Evolutionary conservation across 2,329 filamentous ascomycete species (phyloP), one percentile per base, ranked within the genome.

Genomic region (Fusarium sp.): DNA sequence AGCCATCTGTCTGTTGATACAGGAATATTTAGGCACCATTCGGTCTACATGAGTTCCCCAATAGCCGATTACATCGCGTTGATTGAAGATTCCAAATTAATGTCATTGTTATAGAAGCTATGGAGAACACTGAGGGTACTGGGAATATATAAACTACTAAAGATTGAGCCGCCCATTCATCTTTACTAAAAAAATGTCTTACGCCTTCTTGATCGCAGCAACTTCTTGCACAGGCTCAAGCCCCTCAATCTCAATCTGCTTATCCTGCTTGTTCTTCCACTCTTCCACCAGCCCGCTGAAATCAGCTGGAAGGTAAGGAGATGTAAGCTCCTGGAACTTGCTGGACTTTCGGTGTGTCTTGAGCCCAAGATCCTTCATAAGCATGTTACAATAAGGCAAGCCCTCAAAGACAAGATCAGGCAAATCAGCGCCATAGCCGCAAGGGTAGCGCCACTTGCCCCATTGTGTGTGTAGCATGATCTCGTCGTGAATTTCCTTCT

Each of bases 391-490:
- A 74, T 90, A 91, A 5, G 88, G 88, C 34, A 91, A 63, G 69
- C 77, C 94, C 89, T 95, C 92, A 72, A 95, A 94, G 13, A 92
- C 90, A 68, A 94, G 89, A 75, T 93, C 92, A 0, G 90, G 90
- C 52, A 86, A 81, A 73, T 82, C 84, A 18, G 81, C 82, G 0
- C 91, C 91, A 69, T 88, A 90, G 0, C 91, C 91, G 3, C 82
- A 85, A 2, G 90, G 88, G 68, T 91, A 91, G n/a, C 92, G 84
- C 86, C 90, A 90, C 61, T 85, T 87, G 2, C 90, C 90, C 76
- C 91, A 95, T 45, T 91, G 87, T 1, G 85, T 88, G 72, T 91
- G 84, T 24, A 94, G 79, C 45, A 90, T 85, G 0, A 90, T 87
- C 69, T 91, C 85, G 57, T 84, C 82, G n/a, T 75, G 78, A 7